Evolutionary conservation across 208 protist genomes (phyloP).

Genomic region (Trypanosoma vivax): DNA sequence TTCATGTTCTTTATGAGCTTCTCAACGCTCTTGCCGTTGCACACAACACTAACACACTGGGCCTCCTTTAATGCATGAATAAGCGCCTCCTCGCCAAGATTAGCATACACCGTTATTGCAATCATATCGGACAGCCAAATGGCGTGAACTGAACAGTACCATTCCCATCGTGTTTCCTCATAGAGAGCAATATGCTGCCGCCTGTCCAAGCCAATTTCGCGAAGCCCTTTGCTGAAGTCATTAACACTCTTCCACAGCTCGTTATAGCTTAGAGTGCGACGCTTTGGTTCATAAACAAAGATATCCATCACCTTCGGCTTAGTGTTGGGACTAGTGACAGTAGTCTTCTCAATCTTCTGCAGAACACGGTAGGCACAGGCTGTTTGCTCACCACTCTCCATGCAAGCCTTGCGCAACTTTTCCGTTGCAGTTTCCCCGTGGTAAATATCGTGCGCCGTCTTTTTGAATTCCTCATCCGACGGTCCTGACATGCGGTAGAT

Average conservation of each 20-base stretch:
- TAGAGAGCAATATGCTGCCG: conserved; percentile 54
- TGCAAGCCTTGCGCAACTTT: conserved; percentile 32
- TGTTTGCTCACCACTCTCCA: conserved; percentile 32
- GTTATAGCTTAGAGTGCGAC: conserved; percentile 43
- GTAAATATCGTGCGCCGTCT: conserved; percentile 35
- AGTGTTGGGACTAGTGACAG: conserved; percentile 27
- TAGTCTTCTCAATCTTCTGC: conserved; percentile 29
- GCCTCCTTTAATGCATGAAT: conserved; percentile 67
- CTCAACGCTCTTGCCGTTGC: conserved; percentile 50
- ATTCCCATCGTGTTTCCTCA: conserved; percentile 84
- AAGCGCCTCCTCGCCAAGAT: conserved; percentile 77
- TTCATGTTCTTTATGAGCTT: conserved; percentile 45
- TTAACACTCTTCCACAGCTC: conserved; percentile 47
- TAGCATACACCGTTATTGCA: conserved; percentile 77
- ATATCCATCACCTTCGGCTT: conserved; percentile 44
- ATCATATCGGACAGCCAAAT: conserved; percentile 60
- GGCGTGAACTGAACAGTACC: conserved; percentile 58
- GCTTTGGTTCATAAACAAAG: conserved; percentile 58
- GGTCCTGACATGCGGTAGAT: conserved; percentile 67
- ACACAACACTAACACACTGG: conserved; percentile 57
- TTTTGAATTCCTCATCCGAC: conserved; percentile 34
- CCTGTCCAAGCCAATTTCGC: conserved; percentile 45
- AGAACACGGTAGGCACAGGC: conserved; percentile 52
- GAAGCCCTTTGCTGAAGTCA: conserved; percentile 39
- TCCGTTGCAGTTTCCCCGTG: conserved; percentile 30